These are phyloP conservation scores for Hypoxylon rickii DNA, from an alignment of 495 filamentous ascomycete species.

Conservation along the genomic window DNA sequence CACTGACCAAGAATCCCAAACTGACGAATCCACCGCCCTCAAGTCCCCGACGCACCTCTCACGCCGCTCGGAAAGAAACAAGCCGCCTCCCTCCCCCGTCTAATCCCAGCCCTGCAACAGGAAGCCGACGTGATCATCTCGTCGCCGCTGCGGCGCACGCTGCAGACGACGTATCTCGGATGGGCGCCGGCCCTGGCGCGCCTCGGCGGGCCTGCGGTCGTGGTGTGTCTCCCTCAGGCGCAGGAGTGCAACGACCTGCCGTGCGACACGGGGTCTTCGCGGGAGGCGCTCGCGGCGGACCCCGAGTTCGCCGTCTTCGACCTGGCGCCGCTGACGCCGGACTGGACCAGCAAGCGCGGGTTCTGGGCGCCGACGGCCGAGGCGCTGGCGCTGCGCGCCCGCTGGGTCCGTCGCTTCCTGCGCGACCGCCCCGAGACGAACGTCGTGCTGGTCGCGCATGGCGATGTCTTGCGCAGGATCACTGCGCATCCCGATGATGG, in stretches of 20 bases:
- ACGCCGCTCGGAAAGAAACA: conserved; percentile 29
- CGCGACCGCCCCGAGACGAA: conserved; percentile 56
- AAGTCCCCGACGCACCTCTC: conserved; percentile 32
- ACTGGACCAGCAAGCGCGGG: conserved; percentile 31
- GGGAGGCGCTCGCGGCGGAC: conserved; percentile 24
- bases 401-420: conserved; percentile 36
- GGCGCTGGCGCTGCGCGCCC: conserved; percentile 19
- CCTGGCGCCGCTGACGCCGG: conserved; percentile 22
- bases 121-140: conserved; percentile 23
- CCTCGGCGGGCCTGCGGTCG: conserved; percentile 18
- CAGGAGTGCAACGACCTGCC: conserved; percentile 46
- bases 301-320: conserved; percentile 31
- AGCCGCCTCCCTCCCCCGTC: conserved; percentile 18
- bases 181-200: conserved; percentile 25
- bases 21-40: neutral
- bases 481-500: conserved; percentile 23
- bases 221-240: conserved; percentile 23
- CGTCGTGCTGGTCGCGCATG: conserved; percentile 62
- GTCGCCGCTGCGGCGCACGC: conserved; percentile 26
- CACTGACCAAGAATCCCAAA: neutral
- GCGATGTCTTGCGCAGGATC: conserved; percentile 54
- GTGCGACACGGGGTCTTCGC: conserved; percentile 44
- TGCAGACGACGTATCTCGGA: conserved; percentile 29
- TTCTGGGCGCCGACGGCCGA: conserved; percentile 21
- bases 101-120: conserved; percentile 12